Percentiles rank a stretch among this genome's conserved stretches.
phyloP scores from a whole-genome alignment of 2,329 filamentous ascomycete species.

The Aspergillus uvarum region DNA sequence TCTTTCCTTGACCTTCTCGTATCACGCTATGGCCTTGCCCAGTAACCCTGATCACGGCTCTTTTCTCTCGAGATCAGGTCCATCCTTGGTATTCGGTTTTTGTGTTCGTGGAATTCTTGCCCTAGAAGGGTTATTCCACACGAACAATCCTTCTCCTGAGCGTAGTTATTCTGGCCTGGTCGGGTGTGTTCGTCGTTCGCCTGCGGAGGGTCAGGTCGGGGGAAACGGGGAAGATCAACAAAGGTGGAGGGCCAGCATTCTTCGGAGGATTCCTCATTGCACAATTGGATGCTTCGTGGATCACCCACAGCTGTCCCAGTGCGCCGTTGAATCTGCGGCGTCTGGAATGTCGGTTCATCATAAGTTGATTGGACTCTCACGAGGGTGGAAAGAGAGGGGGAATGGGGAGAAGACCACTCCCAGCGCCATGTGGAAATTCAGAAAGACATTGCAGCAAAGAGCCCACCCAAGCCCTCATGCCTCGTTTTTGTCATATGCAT shows the following conservation, averaged over 20 bases:
- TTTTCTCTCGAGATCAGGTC: neutral
- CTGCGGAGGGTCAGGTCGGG: neutral
- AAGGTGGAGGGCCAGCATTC: slow-evolving; percentile 20
- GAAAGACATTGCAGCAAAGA: neutral
- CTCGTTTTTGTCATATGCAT: slow-evolving; percentile 5
- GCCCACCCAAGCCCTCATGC: neutral
- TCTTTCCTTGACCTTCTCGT: neutral
- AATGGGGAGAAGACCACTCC: too few relatives aligned
- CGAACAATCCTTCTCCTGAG: neutral
- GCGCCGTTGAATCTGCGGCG: slow-evolving; percentile 1
- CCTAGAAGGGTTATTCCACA: neutral
- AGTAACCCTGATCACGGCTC: neutral
- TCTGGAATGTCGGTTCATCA: slow-evolving; percentile 6
- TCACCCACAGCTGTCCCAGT: neutral
- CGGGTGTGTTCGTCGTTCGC: neutral
- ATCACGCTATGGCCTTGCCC: neutral
- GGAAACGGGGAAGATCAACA: slow-evolving; percentile 11
- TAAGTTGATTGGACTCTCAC: neutral
- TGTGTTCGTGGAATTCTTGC: neutral
- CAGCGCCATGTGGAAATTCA: neutral
- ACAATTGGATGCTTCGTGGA: neutral
- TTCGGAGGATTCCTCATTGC: slow-evolving; percentile 15
- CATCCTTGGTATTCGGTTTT: neutral
- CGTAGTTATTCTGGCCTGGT: neutral
- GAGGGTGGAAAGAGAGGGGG: too few relatives aligned